These are phyloP conservation scores for Corymbia calophylla DNA, from an alignment of 441 rosid species.

Conservation along the genomic window DNA sequence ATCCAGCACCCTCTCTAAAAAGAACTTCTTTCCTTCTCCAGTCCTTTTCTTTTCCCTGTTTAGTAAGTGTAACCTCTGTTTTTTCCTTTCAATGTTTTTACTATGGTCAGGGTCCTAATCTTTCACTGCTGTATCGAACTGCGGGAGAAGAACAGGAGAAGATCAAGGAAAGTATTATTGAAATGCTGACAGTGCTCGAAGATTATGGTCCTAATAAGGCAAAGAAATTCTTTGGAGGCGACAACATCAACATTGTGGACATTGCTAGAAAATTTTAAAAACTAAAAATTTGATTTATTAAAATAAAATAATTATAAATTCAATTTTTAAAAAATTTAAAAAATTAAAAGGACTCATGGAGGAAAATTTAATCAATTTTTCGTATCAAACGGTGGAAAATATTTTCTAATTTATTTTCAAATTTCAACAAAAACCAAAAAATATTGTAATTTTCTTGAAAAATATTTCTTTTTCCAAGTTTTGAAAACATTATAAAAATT, in stretches of 20 bases:
- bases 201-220: neutral
- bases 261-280: neutral
- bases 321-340: too few relatives aligned
- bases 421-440: too few relatives aligned
- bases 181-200: neutral
- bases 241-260: slow-evolving; percentile 11
- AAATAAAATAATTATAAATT: too few relatives aligned
- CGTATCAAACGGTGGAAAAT: too few relatives aligned
- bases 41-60: too few relatives aligned
- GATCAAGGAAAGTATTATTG: neutral
- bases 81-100: neutral
- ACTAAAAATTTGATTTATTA: too few relatives aligned
- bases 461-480: too few relatives aligned
- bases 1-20: neutral
- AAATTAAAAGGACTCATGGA: too few relatives aligned
- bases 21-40: neutral
- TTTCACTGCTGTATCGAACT: neutral
- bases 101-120: neutral
- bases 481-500: too few relatives aligned
- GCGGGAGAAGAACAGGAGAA: neutral
- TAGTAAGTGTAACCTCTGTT: neutral
- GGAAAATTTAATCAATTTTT: too few relatives aligned
- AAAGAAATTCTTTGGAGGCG: slow-evolving; percentile 15
- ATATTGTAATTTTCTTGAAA: too few relatives aligned
- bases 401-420: too few relatives aligned